These are phyloP conservation scores for Eragrostis tef DNA, from an alignment of 202 grass and related monocot species.

Conservation along the genomic window DNA sequence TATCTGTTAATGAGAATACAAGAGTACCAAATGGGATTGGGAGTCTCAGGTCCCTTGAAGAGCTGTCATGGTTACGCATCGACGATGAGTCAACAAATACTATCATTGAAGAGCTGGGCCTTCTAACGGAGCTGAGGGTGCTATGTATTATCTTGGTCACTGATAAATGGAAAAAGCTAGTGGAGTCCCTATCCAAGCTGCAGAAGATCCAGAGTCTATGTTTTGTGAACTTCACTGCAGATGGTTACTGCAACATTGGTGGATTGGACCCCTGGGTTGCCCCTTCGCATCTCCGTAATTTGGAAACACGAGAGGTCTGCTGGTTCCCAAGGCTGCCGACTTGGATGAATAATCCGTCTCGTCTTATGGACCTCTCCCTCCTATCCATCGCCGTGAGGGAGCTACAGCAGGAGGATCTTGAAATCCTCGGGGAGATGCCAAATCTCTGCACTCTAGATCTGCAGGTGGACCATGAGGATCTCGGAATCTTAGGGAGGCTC, in stretches of 20 bases:
- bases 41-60: background rate
- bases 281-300: background rate
- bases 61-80: rapidly evolving
- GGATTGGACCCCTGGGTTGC: background rate
- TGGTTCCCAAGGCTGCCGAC: background rate
- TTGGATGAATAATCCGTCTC: background rate
- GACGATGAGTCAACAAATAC: rapidly evolving
- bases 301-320: background rate
- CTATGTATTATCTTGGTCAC: background rate
- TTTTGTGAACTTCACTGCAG: background rate
- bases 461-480: background rate
- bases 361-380: background rate
- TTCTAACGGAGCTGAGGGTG: background rate
- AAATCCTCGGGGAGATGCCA: background rate
- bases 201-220: background rate
- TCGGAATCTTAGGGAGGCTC: background rate
- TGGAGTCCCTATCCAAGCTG: background rate
- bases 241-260: background rate
- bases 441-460: background rate
- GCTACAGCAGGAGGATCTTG: background rate
- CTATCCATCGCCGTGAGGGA: background rate
- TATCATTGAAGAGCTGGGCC: background rate
- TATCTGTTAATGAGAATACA: rapidly evolving
- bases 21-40: background rate
- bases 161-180: background rate